These are phyloP conservation scores for Volvariella volvacea DNA, from an alignment of 1,284 basidiomycete species.

Conservation along the genomic window DNA sequence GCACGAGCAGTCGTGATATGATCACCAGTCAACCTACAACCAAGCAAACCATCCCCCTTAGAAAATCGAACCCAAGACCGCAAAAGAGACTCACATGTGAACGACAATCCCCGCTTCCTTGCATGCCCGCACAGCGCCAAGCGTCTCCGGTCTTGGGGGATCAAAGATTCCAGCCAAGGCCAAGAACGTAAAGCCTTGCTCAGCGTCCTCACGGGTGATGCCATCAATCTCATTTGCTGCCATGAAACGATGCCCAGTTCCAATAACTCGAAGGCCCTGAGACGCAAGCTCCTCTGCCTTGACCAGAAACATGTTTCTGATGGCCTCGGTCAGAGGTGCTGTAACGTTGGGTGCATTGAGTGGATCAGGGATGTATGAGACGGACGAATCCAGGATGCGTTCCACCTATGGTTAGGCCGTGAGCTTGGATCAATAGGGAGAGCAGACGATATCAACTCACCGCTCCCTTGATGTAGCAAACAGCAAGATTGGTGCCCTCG, in stretches of 20 bases:
- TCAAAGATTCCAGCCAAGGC: constrained; percentile 66
- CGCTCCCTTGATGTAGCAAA: constrained; percentile 53
- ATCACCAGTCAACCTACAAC: constrained; percentile 46
- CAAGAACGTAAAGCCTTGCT: constrained; percentile 51
- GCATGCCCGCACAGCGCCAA: constrained; percentile 55
- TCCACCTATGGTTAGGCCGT: constrained; percentile 24
- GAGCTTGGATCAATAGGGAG: too few species aligned
- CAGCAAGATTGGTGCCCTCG: constrained; percentile 9
- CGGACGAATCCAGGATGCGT: constrained; percentile 7
- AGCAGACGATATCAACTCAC: too few species aligned
- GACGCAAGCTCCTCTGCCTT: constrained; percentile 51
- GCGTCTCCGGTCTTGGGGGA: constrained; percentile 61
- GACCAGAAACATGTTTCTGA: constrained; percentile 33
- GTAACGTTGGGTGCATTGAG: too few species aligned
- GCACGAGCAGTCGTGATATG: constrained; percentile 60
- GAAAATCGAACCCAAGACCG: neutral
- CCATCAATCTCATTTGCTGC: constrained; percentile 10
- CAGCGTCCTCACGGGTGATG: constrained; percentile 43
- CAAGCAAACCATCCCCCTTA: constrained; percentile 1
- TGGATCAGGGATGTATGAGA: too few species aligned
- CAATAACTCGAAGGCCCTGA: constrained; percentile 46
- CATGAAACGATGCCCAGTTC: constrained; percentile 22
- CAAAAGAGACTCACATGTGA: constrained; percentile 38
- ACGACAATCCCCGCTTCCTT: constrained; percentile 60
- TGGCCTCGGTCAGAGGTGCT: too few species aligned